A percentile compares a stretch with the other conserved stretches of the same genome.
Conservation (phyloP, 495 filamentous ascomycete species). For the Hyaloscypha bicolor region DNA sequence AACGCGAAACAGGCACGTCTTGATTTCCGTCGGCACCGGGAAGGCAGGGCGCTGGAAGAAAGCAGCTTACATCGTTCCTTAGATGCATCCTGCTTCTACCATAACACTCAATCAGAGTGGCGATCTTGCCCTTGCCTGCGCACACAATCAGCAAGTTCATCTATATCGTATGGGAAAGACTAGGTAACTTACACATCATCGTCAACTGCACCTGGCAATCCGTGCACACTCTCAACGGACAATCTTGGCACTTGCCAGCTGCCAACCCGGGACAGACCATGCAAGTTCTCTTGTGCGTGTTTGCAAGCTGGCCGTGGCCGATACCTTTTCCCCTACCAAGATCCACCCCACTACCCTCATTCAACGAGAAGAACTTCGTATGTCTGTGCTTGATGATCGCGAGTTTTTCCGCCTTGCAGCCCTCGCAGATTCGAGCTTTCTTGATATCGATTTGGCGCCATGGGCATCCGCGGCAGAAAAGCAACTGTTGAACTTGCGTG, state of each 20-base stretch:
- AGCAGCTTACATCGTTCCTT: slow-evolving; percentile 21
- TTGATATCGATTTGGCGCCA: slow-evolving; percentile 10
- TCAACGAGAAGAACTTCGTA: neutral
- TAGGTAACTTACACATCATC: neutral
- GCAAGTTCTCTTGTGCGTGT: slow-evolving; percentile 6
- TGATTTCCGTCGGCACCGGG: too few relatives aligned
- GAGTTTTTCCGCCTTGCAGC: slow-evolving; percentile 2
- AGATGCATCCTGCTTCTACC: neutral
- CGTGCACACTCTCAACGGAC: slow-evolving; percentile 15
- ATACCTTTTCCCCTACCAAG: neutral
- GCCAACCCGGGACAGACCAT: slow-evolving; percentile 16
- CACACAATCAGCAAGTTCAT: neutral
- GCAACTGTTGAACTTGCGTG: neutral
- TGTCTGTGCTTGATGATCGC: slow-evolving; percentile 11
- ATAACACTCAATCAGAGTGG: neutral
- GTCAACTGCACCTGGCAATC: slow-evolving; percentile 6
- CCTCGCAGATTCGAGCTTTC: slow-evolving; percentile 17
- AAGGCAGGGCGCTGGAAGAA: too few relatives aligned
- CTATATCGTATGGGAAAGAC: too few relatives aligned
- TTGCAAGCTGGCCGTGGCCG: neutral
- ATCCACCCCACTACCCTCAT: neutral
- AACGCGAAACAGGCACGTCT: too few relatives aligned
- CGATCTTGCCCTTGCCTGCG: slow-evolving; percentile 5
- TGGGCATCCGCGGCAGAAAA: slow-evolving; percentile 6
- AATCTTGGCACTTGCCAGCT: slow-evolving; percentile 2